Evolutionary conservation across 2,329 filamentous ascomycete genomes (phyloP), one percentile per base, ranked within the genome.

Genomic region (Teratosphaeriaceae sp.): DNA sequence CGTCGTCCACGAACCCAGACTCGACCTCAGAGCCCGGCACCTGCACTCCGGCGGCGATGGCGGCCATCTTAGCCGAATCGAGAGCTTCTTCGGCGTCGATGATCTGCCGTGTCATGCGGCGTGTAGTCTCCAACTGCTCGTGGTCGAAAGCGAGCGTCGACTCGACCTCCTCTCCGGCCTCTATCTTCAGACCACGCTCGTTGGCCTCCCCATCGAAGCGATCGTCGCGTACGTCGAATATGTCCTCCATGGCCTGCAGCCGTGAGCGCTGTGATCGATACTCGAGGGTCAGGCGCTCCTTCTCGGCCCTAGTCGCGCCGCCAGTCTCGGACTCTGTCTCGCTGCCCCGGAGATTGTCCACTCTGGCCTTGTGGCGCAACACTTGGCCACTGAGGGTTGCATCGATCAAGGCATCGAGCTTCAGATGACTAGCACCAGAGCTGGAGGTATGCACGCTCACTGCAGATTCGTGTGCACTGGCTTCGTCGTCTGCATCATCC

Each of bases 1-100:
- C 38, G 23, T 42, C 33, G 22, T 48, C 45, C 5, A 45, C 35
- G 21, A 48, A 48, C 31, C 45, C 45, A 13, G 45, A 48, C 20
- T 31, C 31, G 18, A 45, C 18, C 8, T 45, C 42, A 15, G 42
- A 45, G 3, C 26, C 43, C 9, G 31, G 30, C 2, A 44, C 11
- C n/a, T 45, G 38, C 6, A 45, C 26, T 4, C 38, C 42, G 24
- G 33, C 43, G 5, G 39, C 40, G 12, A 46, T 26, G 3, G 40
- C 44, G 5, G 23, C 39, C 4, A 33, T 20, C 20, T 46, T 46
- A 3, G 40, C 44, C 12, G 23, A 24, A n/a, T 38, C 42, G 18
- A 44, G n/a, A 5, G 20, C 26, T 15, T 44, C 5, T 24, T 44
- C 42, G 7, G 40, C 31, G 5, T 38, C 40, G 21, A 31, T 38